Conservation (phyloP, 1,284 basidiomycete genomes). For the Cystobasidiaceae sp. region DNA sequence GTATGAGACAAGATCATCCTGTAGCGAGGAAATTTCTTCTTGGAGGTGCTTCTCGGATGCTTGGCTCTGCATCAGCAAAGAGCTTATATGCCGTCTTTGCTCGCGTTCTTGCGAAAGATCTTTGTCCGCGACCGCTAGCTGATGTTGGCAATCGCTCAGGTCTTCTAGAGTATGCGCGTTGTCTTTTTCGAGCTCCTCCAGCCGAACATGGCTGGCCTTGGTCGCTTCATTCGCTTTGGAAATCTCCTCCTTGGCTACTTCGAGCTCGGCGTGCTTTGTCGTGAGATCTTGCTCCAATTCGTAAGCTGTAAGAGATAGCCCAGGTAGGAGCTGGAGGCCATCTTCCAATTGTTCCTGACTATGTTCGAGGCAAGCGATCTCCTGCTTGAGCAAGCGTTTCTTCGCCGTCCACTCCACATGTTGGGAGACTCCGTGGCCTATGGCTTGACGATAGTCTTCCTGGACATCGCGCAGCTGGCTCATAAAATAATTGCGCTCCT, state of each 20-base stretch:
- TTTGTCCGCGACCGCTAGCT: background rate
- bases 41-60: background rate
- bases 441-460: background rate
- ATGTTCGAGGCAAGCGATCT: too few relatives aligned
- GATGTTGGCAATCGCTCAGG: background rate
- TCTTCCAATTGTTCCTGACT: too few relatives aligned
- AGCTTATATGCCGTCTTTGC: constrained; percentile 2
- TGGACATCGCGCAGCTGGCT: background rate
- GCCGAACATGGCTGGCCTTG: background rate
- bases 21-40: background rate
- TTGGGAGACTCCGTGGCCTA: background rate
- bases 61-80: background rate
- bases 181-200: background rate
- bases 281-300: too few relatives aligned
- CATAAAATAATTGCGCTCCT: background rate
- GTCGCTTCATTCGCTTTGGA: background rate
- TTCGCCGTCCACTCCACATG: background rate
- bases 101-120: constrained; percentile 2
- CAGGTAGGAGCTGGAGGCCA: too few relatives aligned
- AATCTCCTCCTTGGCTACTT: background rate
- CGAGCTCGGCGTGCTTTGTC: background rate
- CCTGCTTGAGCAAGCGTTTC: background rate
- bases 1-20: constrained; percentile 19
- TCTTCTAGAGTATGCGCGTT: background rate
- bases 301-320: too few relatives aligned